Base-by-base conservation (phyloP, 345 rosid genomes). In the Arabidopsis arenosa region DNA sequence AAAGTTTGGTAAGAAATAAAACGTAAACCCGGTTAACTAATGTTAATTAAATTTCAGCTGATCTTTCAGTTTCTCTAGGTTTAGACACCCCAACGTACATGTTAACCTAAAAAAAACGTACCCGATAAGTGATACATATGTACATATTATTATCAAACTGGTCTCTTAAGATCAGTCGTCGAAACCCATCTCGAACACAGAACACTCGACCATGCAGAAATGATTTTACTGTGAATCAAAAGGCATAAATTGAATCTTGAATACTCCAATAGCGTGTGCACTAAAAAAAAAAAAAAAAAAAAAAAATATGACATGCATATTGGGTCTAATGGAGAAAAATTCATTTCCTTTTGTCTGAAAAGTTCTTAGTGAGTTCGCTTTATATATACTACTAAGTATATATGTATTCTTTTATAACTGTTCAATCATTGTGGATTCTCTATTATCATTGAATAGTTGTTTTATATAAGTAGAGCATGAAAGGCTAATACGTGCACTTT, bases 271-370 rank as follows among this genome's bases (percentile, higher is more conserved):
- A 64, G 44, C 53, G 52, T 72, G 61, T 44, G 54, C 66, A 41
- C 36, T 63, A 51, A 1, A 18, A 18, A 18, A 18, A 18, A 18
- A 41, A 52, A 18, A 18, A 18, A 41, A 51, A 1, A 18, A 18
- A 18, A 18, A 18, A 18, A 41, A 52, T 17, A 28, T 15, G 64
- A 30, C 51, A 30, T 30, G 21, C 56, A 54, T 58, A 35, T 15
- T 48, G 10, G 44, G 36, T 15, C 1, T 59, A 68, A 68, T 75
- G 79, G 55, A 26, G 17, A 21, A n/a, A 60, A 61, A 14, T 32
- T 63, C 69, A 60, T 52, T 60, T 43, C 55, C 35, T 48, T 52
- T 44, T 52, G 69, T 62, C 80, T 53, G 43, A 32, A 68, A 76
- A 61, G 63, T 51, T 58, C 23, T 21, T 33, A 8, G 15, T n/a